These are phyloP conservation scores for Smittium culicis DNA, from an alignment of 371 early-diverging fungal genomes.

Conservation along the genomic window DNA sequence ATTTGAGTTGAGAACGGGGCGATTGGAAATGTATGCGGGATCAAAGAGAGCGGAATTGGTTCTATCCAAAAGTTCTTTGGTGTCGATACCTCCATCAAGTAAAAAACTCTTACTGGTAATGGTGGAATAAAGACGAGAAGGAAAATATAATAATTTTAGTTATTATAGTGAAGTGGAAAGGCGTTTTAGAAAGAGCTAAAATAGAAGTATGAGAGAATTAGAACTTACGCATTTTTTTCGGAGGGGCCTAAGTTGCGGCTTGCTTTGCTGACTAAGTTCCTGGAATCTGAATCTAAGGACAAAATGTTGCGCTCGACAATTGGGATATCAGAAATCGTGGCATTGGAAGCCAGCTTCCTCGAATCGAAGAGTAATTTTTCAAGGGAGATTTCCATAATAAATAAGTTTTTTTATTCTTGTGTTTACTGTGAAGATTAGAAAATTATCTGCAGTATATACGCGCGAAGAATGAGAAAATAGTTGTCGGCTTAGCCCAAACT, in stretches of 20 bases:
- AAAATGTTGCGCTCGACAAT: conserved; percentile 56
- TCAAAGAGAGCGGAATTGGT: conserved; percentile 45
- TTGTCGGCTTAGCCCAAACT: no score
- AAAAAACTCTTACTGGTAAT: conserved; percentile 24
- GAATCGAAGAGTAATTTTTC: conserved; percentile 47
- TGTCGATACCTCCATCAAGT: conserved; percentile 46
- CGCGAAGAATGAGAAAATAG: not conserved
- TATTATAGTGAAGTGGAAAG: no score
- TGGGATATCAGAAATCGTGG: conserved; percentile 38
- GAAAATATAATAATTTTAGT: no score
- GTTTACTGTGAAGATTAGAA: no score
- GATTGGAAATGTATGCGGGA: conserved; percentile 50
- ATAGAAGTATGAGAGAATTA: no score
- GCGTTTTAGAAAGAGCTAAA: no score
- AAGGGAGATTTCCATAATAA: conserved; percentile 11
- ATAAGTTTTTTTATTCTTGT: no score
- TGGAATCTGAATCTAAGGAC: conserved; percentile 60
- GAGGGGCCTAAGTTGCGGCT: conserved; percentile 30
- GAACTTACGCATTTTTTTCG: conserved; percentile 37
- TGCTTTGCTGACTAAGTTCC: conserved; percentile 43
- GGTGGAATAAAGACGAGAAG: no score
- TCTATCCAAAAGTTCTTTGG: conserved; percentile 41
- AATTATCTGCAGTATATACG: no score
- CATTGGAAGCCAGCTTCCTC: conserved; percentile 49
- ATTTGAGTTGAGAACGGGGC: conserved; percentile 52